Conservation (phyloP, 2,329 filamentous ascomycete species). For the Trichoderma sp. region DNA sequence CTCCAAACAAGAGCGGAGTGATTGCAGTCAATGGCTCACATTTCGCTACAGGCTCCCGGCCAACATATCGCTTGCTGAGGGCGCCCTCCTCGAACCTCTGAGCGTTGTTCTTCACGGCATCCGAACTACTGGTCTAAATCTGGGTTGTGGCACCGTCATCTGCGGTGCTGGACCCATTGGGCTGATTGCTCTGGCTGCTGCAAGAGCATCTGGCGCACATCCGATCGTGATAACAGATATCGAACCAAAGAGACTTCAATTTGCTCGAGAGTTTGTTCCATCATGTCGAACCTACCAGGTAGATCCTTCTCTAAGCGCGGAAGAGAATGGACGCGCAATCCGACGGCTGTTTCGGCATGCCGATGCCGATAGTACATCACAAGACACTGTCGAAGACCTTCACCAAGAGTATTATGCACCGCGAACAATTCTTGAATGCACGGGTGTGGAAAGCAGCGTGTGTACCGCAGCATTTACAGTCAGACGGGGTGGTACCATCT, state of each 20-base stretch:
- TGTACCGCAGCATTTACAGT: conserved; percentile 3
- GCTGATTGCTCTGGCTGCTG: neutral
- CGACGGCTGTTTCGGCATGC: neutral
- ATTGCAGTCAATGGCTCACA: neutral
- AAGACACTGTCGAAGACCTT: neutral
- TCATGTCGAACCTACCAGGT: conserved; percentile 10
- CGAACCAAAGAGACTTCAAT: conserved; percentile 2
- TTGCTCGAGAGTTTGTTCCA: neutral
- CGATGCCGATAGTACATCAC: neutral
- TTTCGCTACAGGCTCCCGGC: neutral
- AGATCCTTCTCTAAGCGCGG: neutral
- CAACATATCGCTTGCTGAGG: conserved; percentile 6
- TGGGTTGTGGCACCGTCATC: neutral
- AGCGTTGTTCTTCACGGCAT: conserved; percentile 10
- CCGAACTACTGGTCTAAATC: neutral
- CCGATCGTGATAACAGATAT: conserved; percentile 3
- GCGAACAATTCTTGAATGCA: neutral
- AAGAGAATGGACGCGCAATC: neutral
- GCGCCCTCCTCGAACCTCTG: conserved; percentile 8
- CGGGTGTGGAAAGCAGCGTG: conserved; percentile 4
- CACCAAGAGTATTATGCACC: neutral
- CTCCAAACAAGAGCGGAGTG: no score
- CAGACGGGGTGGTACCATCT: conserved; percentile 6
- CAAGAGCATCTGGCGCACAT: conserved; percentile 7
- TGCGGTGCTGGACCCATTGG: conserved; percentile 1